Evolutionary conservation across 768 basidiomycete genomes (phyloP).

Genomic region (Mrakia frigida): DNA sequence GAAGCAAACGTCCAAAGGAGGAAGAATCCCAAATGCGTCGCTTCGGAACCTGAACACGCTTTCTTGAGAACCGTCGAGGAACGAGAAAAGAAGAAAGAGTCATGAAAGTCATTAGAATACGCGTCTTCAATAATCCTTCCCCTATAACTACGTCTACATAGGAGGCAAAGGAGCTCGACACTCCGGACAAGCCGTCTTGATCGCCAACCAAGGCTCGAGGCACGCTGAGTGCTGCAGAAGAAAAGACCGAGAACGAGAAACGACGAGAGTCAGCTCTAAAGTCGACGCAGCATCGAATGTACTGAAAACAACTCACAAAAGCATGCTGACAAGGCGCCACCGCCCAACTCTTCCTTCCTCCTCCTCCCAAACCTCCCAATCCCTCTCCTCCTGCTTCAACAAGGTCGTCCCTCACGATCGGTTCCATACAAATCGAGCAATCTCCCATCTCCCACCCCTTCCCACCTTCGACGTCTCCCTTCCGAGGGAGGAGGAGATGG

Average conservation of each 20-base stretch:
- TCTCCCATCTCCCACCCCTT: neutral
- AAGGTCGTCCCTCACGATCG: neutral
- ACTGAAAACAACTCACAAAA: slow-evolving; percentile 27
- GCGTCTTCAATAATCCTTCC: too few species aligned
- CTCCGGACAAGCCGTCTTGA: slow-evolving; percentile 25
- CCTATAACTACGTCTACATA: too few species aligned
- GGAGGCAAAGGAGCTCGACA: slow-evolving; percentile 27
- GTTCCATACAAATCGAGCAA: slow-evolving; percentile 33
- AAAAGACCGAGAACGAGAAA: neutral
- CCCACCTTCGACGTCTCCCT: slow-evolving; percentile 17
- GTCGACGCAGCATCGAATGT: too few species aligned
- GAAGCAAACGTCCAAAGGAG: too few species aligned
- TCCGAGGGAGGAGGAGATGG: neutral
- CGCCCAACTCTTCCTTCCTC: neutral
- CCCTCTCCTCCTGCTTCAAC: neutral
- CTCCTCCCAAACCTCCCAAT: too few species aligned
- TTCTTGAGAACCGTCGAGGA: too few species aligned
- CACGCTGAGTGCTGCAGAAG: slow-evolving; percentile 23
- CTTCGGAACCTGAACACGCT: too few species aligned
- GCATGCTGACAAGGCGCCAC: slow-evolving; percentile 29
- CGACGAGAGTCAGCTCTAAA: too few species aligned
- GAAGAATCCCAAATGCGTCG: too few species aligned
- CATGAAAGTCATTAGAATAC: too few species aligned
- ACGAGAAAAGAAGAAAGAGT: too few species aligned
- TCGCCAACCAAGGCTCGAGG: slow-evolving; percentile 28